A percentile compares a stretch with the other conserved stretches of the same genome.
Evolutionary conservation across 148 eudicot species (phyloP).

Genomic region (Fallopia convolvulus): DNA sequence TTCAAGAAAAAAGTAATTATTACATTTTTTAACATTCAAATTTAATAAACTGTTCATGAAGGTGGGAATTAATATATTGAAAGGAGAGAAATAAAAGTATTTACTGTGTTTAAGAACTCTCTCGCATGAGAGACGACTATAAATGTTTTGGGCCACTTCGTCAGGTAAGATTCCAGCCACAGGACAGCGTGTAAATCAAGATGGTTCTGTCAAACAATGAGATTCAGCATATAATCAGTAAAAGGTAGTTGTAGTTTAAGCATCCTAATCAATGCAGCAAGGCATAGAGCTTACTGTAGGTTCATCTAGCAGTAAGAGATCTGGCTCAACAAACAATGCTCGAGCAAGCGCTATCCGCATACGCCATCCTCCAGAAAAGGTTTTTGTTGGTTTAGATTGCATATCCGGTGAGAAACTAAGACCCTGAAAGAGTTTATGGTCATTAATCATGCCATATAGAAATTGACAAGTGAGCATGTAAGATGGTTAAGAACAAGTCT

Average conservation of each 20-base stretch:
- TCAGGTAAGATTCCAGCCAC: slow-evolving; percentile 86
- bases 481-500: not conserved
- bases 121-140: slow-evolving; percentile 99
- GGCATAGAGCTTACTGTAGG: slow-evolving; percentile 58
- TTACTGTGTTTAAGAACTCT: slow-evolving; percentile 90
- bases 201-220: slow-evolving; percentile 64
- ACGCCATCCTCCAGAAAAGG: slow-evolving; percentile 99
- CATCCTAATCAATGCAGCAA: not conserved
- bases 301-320: slow-evolving; percentile 87
- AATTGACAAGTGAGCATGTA: not conserved
- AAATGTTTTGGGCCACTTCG: slow-evolving; percentile 97
- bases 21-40: not conserved
- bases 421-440: slow-evolving; percentile 47
- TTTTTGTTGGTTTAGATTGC: slow-evolving; percentile 76
- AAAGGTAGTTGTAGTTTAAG: not conserved
- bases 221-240: slow-evolving; percentile 14
- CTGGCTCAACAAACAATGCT: slow-evolving; percentile 94
- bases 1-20: slow-evolving; percentile 10
- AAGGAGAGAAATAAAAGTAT: not conserved
- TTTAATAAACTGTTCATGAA: slow-evolving; percentile 1
- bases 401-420: slow-evolving; percentile 95
- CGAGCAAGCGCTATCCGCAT: slow-evolving; percentile 99
- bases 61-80: not conserved
- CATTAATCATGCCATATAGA: not conserved
- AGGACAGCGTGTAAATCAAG: slow-evolving; percentile 98